Evolutionary conservation across 2,329 filamentous ascomycete genomes (phyloP), one percentile per base, ranked within the genome.

Genomic region (Trichoderma oligosporum): DNA sequence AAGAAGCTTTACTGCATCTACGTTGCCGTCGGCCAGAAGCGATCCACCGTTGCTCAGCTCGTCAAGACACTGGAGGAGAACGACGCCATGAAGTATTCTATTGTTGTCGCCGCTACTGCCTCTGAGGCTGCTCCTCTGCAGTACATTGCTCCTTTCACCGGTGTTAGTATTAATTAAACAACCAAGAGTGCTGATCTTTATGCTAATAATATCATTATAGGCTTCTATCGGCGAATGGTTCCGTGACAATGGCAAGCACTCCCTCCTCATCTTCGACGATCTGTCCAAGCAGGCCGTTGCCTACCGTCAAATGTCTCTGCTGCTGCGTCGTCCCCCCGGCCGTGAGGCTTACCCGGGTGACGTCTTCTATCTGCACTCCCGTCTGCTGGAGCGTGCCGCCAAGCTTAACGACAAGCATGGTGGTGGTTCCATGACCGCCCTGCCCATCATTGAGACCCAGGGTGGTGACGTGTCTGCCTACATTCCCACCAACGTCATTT

Each of bases 1-100:
- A 93, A 97, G 88, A 99, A 99, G 87, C 91, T 99, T 60, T 99
- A 96, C 89, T 97, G 93, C 76, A 83, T 99, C 79, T 99, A 99
- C 86, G 94, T 97, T 71, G 94, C 94, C 73, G 87, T 99, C 70
- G 94, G 94, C 73, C 94, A 99, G 86, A 99, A 99, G 87, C 91
- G 94, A 78, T 97, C 94, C 69, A 99, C 94, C 68, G 93, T 99
- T 70, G 94, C 94, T 67, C 94, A 99, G 85, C 87, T 99, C 71
- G 94, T 99, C 83, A 91, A 97, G 89, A 97, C 94, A 64, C 90
- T 99, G 59, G 93, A 97, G 86, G 93, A 97, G 88, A 96, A 97
- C 77, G 92, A 97, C 70, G 91, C 94, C 73, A 96, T 99, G 91
- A 96, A 97, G 83, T 99, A 97, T 85, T 87, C 82, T 66, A 86